Conservation (phyloP, 1,139 yeast species). For the Pichia sp. region DNA sequence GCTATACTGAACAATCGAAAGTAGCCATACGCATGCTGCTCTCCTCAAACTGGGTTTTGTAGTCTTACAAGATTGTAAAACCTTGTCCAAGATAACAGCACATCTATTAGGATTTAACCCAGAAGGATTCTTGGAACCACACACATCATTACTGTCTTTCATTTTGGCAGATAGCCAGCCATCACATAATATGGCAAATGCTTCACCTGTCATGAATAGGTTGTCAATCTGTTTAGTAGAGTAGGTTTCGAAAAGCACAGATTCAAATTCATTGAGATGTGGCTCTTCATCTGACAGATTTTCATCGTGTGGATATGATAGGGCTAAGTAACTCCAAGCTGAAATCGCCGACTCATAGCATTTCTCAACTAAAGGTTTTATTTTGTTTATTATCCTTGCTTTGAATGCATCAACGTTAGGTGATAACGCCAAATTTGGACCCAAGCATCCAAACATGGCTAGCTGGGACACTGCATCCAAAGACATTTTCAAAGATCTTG, state of each 20-base stretch:
- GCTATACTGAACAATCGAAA: constrained; percentile 73
- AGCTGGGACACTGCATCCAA: constrained; percentile 49
- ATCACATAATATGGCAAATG: constrained; percentile 58
- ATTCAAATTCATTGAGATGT: constrained; percentile 34
- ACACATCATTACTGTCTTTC: constrained; percentile 24
- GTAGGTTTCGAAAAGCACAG: constrained; percentile 50
- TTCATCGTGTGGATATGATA: constrained; percentile 29
- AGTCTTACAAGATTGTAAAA: constrained; percentile 47
- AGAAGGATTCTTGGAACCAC: constrained; percentile 13
- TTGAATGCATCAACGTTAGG: constrained; percentile 20
- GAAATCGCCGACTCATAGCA: constrained; percentile 55
- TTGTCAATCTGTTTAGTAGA: constrained; percentile 65
- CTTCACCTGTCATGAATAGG: constrained; percentile 79
- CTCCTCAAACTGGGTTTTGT: constrained; percentile 68
- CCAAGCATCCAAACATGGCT: constrained; percentile 52
- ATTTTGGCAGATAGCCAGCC: constrained; percentile 72
- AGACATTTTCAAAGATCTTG: constrained; percentile 28
- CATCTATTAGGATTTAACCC: constrained; percentile 14
- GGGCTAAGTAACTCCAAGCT: constrained; percentile 48
- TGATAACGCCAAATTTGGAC: constrained; percentile 24
- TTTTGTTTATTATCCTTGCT: constrained; percentile 26
- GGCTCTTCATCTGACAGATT: neutral
- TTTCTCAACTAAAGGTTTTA: constrained; percentile 43
- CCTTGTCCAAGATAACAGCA: constrained; percentile 35
- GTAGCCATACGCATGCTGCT: constrained; percentile 80